Conservation (phyloP, 2,329 filamentous ascomycete genomes). For the Mycogone perniciosa region DNA sequence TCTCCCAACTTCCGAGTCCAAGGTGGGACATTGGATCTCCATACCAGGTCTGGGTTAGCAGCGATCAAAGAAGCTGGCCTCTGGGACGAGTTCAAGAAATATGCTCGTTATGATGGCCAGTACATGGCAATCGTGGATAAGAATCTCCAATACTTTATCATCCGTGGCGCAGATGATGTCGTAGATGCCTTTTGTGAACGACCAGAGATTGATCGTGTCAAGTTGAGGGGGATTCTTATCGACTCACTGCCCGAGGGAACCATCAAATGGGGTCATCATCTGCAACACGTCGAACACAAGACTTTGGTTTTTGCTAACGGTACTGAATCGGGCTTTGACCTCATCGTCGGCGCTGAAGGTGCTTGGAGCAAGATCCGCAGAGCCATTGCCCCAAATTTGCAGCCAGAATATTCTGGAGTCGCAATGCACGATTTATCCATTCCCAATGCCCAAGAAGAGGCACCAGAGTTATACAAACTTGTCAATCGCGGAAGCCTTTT, state of each 20-base stretch:
- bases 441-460: slow-evolving; percentile 32
- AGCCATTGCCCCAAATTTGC: slow-evolving; percentile 27
- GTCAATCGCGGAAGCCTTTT: slow-evolving; percentile 45
- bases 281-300: slow-evolving; percentile 4
- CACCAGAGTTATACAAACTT: slow-evolving; percentile 36
- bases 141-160: slow-evolving; percentile 3
- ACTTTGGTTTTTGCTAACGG: slow-evolving; percentile 4
- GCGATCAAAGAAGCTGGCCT: slow-evolving; percentile 9
- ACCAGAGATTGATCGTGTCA: slow-evolving; percentile 10
- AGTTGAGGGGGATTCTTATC: slow-evolving; percentile 6
- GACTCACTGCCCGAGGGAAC: slow-evolving; percentile 6
- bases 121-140: slow-evolving; percentile 8
- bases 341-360: slow-evolving; percentile 19
- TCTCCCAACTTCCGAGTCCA: slow-evolving; percentile 5
- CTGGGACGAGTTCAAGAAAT: slow-evolving; percentile 2
- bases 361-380: slow-evolving; percentile 17
- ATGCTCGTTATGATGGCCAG: slow-evolving; percentile 9
- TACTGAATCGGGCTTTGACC: slow-evolving; percentile 4
- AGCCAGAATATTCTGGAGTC: slow-evolving; percentile 42
- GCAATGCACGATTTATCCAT: slow-evolving; percentile 37
- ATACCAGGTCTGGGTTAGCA: slow-evolving; percentile 5
- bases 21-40: slow-evolving; percentile 8
- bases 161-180: background rate
- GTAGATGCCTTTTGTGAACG: slow-evolving; percentile 3
- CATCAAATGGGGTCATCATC: slow-evolving; percentile 6